Base-by-base conservation (phyloP, 2,329 filamentous ascomycete genomes). In the Colletotrichum chlorophyti region DNA sequence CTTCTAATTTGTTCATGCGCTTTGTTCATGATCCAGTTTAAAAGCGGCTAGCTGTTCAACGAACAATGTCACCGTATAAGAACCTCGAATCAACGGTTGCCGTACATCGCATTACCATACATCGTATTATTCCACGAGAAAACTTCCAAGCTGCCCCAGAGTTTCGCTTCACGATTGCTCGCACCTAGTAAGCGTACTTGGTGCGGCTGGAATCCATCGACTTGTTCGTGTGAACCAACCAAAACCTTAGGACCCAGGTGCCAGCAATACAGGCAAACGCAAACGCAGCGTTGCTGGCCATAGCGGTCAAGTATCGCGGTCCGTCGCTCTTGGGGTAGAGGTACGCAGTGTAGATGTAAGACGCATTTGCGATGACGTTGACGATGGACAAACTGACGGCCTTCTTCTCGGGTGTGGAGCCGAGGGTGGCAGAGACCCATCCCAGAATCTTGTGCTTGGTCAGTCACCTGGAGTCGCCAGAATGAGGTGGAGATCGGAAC, bases 321-420 rank as follows among this genome's bases (percentile, higher is more conserved):
- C 70, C 74, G 15, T 78, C 70, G 17, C 64, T 71, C 43, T 71
- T 66, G 0, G 75, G 74, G 65, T 76, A 79, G 5, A 80, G 64
- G 52, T 79, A 79, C 1, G 77, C 73, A 1, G 76, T 79, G 69
- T 76, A 80, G 19, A 80, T 74, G 59, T 79, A 79, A 0, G 72
- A 75, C 0, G 72, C 73, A 35, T 79, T 79, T 24, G 73, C 74
- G 8, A 77, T 60, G 0, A 77, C 75, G 24, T 77, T 80, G 26
- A 79, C 76, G 27, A 79, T 74, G 5, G 71, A 72, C 14, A 79
- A 64, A 12, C 72, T 70, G 14, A 74, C 70, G 0, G 77, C 75
- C 54, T 78, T 78, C 65, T 79, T 79, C 65, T 79, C 76, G 2
- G 71, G 71, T 0, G 75, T 79, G 21, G 77, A 76, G 0, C 74